These are phyloP conservation scores for Cladorrhinum sp. DNA, from an alignment of 2,329 filamentous ascomycete species.

Conservation along the genomic window DNA sequence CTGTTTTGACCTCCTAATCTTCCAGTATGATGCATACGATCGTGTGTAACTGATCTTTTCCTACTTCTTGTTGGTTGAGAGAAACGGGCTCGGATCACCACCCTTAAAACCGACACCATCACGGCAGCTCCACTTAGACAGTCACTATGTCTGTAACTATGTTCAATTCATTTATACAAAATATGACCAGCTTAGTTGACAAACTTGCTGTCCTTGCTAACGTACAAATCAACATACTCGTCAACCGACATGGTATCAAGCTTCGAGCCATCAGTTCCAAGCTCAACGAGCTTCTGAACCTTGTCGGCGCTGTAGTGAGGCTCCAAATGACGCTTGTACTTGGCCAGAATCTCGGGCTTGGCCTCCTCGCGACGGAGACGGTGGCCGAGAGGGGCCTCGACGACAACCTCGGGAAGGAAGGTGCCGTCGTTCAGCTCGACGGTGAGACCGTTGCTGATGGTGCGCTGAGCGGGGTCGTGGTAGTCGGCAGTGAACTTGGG, in stretches of 20 bases:
- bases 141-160: too few species aligned
- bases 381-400: slow-evolving; percentile 94
- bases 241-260: slow-evolving; percentile 82
- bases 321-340: slow-evolving; percentile 88
- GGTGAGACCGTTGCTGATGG: slow-evolving; percentile 94
- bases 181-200: slow-evolving; percentile 31
- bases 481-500: slow-evolving; percentile 92
- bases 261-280: slow-evolving; percentile 71
- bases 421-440: slow-evolving; percentile 95
- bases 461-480: slow-evolving; percentile 88
- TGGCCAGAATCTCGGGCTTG: slow-evolving; percentile 92
- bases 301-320: slow-evolving; percentile 75
- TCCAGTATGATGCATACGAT: too few species aligned
- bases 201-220: slow-evolving; percentile 61
- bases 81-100: too few species aligned
- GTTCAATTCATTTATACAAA: neutral
- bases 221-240: slow-evolving; percentile 86
- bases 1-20: too few species aligned
- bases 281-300: slow-evolving; percentile 77
- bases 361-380: slow-evolving; percentile 88
- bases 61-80: too few species aligned
- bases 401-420: slow-evolving; percentile 81
- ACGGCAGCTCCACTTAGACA: too few species aligned
- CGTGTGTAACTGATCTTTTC: too few species aligned
- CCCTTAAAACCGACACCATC: too few species aligned